phyloP scores from a whole-genome alignment of 257 asterid genomes.

The Solanum ahanhuiri region DNA sequence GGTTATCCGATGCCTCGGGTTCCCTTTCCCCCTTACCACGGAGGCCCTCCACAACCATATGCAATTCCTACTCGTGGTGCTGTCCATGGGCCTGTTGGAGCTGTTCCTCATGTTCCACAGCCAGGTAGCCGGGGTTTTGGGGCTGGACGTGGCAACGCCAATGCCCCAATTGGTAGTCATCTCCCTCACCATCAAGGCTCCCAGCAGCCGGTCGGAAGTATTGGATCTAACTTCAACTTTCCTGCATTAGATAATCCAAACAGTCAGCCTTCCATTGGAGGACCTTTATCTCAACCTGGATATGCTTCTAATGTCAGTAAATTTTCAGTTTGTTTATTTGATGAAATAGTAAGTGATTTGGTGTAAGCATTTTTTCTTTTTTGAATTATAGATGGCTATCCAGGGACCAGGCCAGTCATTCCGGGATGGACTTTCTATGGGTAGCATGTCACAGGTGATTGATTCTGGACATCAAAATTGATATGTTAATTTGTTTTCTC shows the following conservation, averaged over 20 bases:
- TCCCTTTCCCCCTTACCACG: slow-evolving; percentile 76
- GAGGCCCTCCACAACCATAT: slow-evolving; percentile 88
- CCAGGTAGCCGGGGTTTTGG: slow-evolving; percentile 95
- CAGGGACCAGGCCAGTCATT: slow-evolving; percentile 75
- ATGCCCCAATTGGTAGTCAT: slow-evolving; percentile 89
- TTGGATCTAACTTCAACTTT: slow-evolving; percentile 64
- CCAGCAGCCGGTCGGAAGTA: slow-evolving; percentile 68
- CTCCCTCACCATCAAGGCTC: slow-evolving; percentile 79
- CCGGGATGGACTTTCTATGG: slow-evolving; percentile 79
- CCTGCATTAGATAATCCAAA: slow-evolving; percentile 77
- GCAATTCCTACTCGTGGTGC: slow-evolving; percentile 95
- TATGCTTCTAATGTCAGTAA: slow-evolving; percentile 75
- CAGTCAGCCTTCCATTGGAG: slow-evolving; percentile 84
- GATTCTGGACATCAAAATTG: neutral
- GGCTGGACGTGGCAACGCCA: slow-evolving; percentile 80
- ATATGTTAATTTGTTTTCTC: neutral
- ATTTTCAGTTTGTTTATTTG: neutral
- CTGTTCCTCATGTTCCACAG: slow-evolving; percentile 85
- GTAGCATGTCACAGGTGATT: slow-evolving; percentile 94
- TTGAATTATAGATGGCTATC: slow-evolving; percentile 18
- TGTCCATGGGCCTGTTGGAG: slow-evolving; percentile 93
- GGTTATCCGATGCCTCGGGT: slow-evolving; percentile 67
- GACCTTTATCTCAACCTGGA: slow-evolving; percentile 88
- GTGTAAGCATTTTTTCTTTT: neutral
- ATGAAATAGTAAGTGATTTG: neutral